Evolutionary conservation across 768 basidiomycete genomes (phyloP), one percentile per base, ranked within the genome.

Genomic region (Exsudoporus frostii): DNA sequence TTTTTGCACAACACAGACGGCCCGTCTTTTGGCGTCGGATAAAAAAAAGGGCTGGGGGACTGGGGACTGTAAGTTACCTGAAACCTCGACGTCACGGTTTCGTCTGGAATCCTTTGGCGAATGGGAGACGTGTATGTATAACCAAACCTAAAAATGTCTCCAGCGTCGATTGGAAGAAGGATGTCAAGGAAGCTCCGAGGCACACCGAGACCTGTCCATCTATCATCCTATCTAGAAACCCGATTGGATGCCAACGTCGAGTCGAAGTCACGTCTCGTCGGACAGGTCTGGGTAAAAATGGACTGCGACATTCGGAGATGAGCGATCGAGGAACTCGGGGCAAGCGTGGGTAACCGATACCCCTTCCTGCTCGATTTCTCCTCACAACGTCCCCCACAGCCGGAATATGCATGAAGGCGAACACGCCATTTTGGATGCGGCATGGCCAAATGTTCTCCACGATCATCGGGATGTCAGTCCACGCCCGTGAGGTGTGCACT

Each of bases 311-410:
- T 5, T 32, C 29, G 42, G 41, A 27, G 14, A 32, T 11, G 14
- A 33, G 25, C 29, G 24, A 14, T 19, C 10, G 22, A 24, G 32
- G 17, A n/a, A 33, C n/a, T 24, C 13, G 3, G n/a, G 3, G 32
- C n/a, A 14, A 34, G 15, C 27, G 33, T 32, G 19, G 59, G 65
- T 30, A 53, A 34, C n/a, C n/a, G 44, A 48, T 69, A 63, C 3
- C 58, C n/a, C 56, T 9, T 60, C 50, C 36, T 54, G 39, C 51
- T 19, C 20, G 11, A 59, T 59, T 3, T 40, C 33, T 32, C 40
- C 37, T 53, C 15, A 45, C 45, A 14, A 48, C 20, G 11, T 7
- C 34, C 22, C 8, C 45, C 55, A 32, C 43, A 60, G 5, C 40
- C 57, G 60, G 58, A 39, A 37, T 17, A 4, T 19, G 7, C 20